Percentiles rank a stretch among this genome's conserved stretches.
Evolutionary conservation across 768 basidiomycete genomes (phyloP).

Genomic region (Lanmaoa rubissima): DNA sequence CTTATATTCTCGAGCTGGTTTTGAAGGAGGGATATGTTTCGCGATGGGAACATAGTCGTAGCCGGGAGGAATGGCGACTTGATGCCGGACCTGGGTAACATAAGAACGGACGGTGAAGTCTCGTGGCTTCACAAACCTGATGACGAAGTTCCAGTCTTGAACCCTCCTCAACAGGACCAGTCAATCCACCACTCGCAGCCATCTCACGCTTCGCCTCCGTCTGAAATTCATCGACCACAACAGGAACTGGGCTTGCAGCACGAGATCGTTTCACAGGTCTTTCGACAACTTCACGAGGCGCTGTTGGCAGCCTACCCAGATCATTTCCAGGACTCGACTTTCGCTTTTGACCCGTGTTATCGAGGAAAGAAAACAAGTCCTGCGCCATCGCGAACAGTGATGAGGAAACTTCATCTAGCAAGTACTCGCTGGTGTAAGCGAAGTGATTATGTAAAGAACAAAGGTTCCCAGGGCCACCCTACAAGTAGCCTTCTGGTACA

Average conservation of each 20-base stretch:
- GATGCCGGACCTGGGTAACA: conserved; percentile 73
- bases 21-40: conserved; percentile 85
- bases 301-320: conserved; percentile 2
- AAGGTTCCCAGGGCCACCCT: not conserved
- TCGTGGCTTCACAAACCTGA: conserved; percentile 45
- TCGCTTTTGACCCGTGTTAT: conserved; percentile 24
- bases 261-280: conserved; percentile 55
- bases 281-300: conserved; percentile 30
- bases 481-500: too few species aligned
- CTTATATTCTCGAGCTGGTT: conserved; percentile 91
- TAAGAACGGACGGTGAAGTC: conserved; percentile 3
- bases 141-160: conserved; percentile 75
- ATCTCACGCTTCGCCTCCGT: conserved; percentile 92
- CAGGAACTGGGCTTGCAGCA: conserved; percentile 62
- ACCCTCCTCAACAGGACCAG: conserved; percentile 65
- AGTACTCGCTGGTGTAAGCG: not conserved
- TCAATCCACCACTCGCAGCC: conserved; percentile 83
- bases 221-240: conserved; percentile 92
- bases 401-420: not conserved
- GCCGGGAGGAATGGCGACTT: conserved; percentile 92
- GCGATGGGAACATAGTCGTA: conserved; percentile 91
- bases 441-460: conserved; percentile 6
- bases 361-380: conserved; percentile 34
- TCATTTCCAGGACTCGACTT: conserved; percentile 19
- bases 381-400: conserved; percentile 19